Conservation (phyloP, 1,284 basidiomycete genomes). For the Waitea zeae region DNA sequence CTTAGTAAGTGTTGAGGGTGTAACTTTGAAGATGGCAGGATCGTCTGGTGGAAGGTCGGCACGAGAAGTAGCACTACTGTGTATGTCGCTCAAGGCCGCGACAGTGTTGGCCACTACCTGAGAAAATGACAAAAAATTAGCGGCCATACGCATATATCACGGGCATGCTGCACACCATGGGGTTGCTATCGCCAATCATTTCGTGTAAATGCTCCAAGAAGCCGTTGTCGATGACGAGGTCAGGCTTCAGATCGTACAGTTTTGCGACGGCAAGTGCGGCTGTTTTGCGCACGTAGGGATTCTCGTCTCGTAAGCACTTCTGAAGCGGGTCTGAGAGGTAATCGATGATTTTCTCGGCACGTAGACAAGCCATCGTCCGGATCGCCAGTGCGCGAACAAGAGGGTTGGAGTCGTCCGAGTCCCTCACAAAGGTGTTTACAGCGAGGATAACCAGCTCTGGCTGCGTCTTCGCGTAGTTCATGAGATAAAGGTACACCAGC, state of each 20-base stretch:
- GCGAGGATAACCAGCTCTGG: conserved; percentile 96
- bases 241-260: conserved; percentile 91
- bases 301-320: conserved; percentile 84
- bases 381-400: conserved; percentile 93
- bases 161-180: conserved; percentile 53
- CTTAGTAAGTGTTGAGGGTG: conserved; percentile 69
- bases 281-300: conserved; percentile 96
- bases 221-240: conserved; percentile 87
- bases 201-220: conserved; percentile 82
- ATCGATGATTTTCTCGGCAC: conserved; percentile 98
- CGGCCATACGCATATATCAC: conserved; percentile 5
- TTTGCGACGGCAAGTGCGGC: conserved; percentile 94
- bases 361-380: conserved; percentile 92
- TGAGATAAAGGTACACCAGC: conserved; percentile 94
- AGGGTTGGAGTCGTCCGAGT: conserved; percentile 91
- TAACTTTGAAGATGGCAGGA: conserved; percentile 68
- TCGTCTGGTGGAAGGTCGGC: conserved; percentile 38
- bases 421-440: conserved; percentile 97
- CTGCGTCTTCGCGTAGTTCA: conserved; percentile 98
- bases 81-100: conserved; percentile 88
- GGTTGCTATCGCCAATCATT: conserved; percentile 90
- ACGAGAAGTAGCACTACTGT: conserved; percentile 41
- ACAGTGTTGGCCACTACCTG: conserved; percentile 95
- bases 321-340: conserved; percentile 91
- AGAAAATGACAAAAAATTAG: conserved; percentile 3